A percentile compares a stretch with the other conserved stretches of the same genome.
Evolutionary conservation across 139 green algal species (phyloP).

Genomic region (Haematococcus sp.): DNA sequence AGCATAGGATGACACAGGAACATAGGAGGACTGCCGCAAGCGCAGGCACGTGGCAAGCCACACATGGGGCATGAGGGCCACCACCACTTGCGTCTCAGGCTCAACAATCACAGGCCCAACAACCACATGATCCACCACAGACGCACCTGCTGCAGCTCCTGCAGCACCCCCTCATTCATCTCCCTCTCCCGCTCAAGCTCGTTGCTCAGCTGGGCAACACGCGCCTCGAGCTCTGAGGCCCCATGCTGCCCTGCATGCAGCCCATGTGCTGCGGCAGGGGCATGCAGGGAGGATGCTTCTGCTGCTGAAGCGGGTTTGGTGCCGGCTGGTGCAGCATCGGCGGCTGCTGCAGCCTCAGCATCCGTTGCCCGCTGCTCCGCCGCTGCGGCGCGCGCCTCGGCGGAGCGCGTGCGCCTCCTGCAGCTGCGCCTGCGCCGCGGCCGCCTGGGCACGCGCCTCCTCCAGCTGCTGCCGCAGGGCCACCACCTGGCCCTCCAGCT

Average conservation of each 20-base stretch:
- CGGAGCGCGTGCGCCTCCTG: not conserved
- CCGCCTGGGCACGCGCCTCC: not conserved
- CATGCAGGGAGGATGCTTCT: not conserved
- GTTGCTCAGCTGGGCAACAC: not conserved
- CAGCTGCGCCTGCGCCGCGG: not conserved
- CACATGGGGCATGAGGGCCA: no score
- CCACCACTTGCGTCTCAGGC: no score
- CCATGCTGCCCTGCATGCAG: not conserved
- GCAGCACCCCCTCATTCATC: not conserved
- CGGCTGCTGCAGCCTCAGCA: not conserved
- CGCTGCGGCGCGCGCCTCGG: not conserved
- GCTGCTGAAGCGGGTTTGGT: not conserved
- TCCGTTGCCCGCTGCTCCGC: not conserved
- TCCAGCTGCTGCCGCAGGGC: not conserved
- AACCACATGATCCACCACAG: no score
- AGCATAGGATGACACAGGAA: no score
- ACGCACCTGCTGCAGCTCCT: conserved; percentile 7
- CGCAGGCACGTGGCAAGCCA: no score
- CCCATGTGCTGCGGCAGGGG: not conserved
- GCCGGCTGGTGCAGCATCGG: not conserved
- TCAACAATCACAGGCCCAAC: no score
- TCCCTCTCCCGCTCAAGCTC: no score
- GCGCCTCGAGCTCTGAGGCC: not conserved
- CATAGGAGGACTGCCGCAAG: no score
- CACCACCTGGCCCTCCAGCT: not conserved